These are phyloP conservation scores for Chlorella vulgaris DNA, from an alignment of 139 green algal genomes.

Conservation along the genomic window DNA sequence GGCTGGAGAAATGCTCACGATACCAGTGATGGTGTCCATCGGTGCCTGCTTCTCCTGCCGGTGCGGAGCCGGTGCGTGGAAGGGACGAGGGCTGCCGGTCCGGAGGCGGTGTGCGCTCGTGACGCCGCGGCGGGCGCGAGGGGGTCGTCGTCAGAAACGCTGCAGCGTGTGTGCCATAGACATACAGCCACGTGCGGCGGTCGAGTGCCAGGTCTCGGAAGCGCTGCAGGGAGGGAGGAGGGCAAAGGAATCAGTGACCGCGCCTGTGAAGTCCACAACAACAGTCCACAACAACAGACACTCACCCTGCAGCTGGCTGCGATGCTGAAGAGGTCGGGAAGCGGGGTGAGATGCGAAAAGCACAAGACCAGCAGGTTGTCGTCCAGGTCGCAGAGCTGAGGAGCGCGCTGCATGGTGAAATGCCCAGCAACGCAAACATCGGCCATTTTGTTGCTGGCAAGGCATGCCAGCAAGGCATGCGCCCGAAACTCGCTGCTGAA, in stretches of 20 bases:
- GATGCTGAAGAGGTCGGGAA: constrained; percentile 38
- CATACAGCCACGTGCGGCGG: constrained; percentile 29
- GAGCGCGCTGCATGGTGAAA: neutral
- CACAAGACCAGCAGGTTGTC: constrained; percentile 8
- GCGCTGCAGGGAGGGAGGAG: neutral
- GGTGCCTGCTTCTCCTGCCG: neutral
- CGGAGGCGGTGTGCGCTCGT: neutral
- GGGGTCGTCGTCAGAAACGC: no score
- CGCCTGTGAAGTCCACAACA: no score
- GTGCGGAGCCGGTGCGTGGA: neutral
- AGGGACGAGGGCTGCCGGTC: neutral
- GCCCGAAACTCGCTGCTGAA: no score
- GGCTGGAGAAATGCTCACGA: neutral
- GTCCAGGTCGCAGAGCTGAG: constrained; percentile 24
- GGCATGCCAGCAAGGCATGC: no score
- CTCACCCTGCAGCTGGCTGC: constrained; percentile 29
- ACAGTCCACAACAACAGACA: neutral
- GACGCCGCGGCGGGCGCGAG: neutral
- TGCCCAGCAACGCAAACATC: no score
- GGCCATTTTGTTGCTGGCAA: no score
- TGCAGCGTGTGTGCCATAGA: no score
- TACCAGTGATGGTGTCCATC: constrained; percentile 14
- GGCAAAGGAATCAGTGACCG: neutral
- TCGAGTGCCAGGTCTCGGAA: constrained; percentile 33
- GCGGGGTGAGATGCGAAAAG: constrained; percentile 22